A percentile compares a stretch with the other conserved stretches of the same genome.
These are phyloP conservation scores for Xerocomus brunneocitrinus DNA, from an alignment of 768 basidiomycete species.

Conservation along the genomic window DNA sequence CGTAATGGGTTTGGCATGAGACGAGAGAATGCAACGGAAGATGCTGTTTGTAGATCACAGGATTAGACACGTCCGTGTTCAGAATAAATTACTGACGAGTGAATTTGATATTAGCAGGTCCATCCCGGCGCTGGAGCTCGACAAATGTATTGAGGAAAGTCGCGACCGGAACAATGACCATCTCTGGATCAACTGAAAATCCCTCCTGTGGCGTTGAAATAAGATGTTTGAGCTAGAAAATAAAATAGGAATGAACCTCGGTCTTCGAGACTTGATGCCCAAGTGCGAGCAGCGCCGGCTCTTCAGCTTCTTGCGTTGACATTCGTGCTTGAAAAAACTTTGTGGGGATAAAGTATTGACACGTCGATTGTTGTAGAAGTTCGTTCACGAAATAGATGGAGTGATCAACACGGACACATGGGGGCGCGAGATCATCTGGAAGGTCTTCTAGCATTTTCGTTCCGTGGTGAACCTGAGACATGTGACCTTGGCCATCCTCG, in stretches of 20 bases:
- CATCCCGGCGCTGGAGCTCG: slow-evolving; percentile 7
- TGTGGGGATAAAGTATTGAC: slow-evolving; percentile 13
- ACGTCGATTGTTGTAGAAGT: slow-evolving; percentile 5
- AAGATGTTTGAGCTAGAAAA: not conserved
- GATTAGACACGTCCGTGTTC: not conserved
- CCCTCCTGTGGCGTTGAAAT: slow-evolving; percentile 4
- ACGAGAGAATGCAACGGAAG: not conserved
- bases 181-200: slow-evolving; percentile 6
- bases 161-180: not conserved
- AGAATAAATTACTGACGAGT: not conserved
- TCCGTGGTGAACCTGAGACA: slow-evolving; percentile 24
- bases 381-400: slow-evolving; percentile 25
- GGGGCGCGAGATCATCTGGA: slow-evolving; percentile 22
- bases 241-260: not conserved
- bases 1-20: slow-evolving; percentile 23
- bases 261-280: slow-evolving; percentile 6
- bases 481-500: slow-evolving; percentile 19
- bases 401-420: slow-evolving; percentile 14
- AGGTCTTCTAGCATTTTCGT: slow-evolving; percentile 29
- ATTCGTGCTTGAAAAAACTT: slow-evolving; percentile 10
- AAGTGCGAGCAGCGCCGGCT: not conserved
- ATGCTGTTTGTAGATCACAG: not conserved
- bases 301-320: not conserved
- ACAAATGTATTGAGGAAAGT: slow-evolving; percentile 11
- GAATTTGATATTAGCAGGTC: not conserved